Conservation (phyloP, 306 rosid genomes). For the Medicago lupulina region DNA sequence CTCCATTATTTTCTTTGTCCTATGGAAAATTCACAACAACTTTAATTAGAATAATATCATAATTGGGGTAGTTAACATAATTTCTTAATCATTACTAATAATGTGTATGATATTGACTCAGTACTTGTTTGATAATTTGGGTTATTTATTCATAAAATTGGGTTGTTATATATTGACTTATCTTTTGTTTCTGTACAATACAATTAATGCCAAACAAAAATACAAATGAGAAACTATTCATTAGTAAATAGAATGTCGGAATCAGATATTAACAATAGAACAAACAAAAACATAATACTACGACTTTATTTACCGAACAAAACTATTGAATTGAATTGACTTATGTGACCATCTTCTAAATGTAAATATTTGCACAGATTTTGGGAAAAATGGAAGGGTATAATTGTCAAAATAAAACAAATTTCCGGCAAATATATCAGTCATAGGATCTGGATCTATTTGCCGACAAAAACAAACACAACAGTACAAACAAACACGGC, state of each 20-base stretch:
- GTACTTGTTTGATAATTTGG: slow-evolving; percentile 42
- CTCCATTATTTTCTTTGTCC: slow-evolving; percentile 54
- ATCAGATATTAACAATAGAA: slow-evolving; percentile 37
- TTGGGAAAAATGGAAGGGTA: slow-evolving; percentile 24
- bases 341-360: slow-evolving; percentile 34
- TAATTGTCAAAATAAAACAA: slow-evolving; percentile 17
- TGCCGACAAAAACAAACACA: slow-evolving; percentile 50
- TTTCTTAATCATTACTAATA: slow-evolving; percentile 35
- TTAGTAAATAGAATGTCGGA: slow-evolving; percentile 44
- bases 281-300: slow-evolving; percentile 42
- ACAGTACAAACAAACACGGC: slow-evolving; percentile 29
- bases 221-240: slow-evolving; percentile 40
- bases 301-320: slow-evolving; percentile 40
- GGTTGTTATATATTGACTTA: slow-evolving; percentile 44
- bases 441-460: slow-evolving; percentile 28
- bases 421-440: slow-evolving; percentile 48
- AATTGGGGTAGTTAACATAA: slow-evolving; percentile 41
- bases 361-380: not conserved
- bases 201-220: slow-evolving; percentile 33
- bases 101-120: slow-evolving; percentile 46
- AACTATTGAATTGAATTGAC: slow-evolving; percentile 51
- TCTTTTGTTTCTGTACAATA: slow-evolving; percentile 12
- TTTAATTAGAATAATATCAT: slow-evolving; percentile 34
- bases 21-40: slow-evolving; percentile 43
- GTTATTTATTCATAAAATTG: slow-evolving; percentile 1